Base-by-base conservation (phyloP, 495 filamentous ascomycete species). In the Podospora appendiculata region DNA sequence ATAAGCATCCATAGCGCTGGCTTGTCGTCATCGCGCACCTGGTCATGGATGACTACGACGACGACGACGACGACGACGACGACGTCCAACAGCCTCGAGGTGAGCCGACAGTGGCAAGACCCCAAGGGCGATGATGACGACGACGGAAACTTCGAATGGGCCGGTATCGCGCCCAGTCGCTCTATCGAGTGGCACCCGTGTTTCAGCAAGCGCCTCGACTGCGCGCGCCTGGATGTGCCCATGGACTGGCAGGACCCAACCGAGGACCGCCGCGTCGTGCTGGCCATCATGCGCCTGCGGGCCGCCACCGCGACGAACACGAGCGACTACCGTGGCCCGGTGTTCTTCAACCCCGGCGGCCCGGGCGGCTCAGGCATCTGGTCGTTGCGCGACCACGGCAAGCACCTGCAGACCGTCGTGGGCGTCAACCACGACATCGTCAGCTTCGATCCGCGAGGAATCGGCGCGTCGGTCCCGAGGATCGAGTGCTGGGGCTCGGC, bases 271-370 rank as follows among this genome's bases (percentile, higher is more conserved):
- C 63, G 65, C 17, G 75, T 71, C 12, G 51, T 65, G 4, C 54
- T 80, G 3, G 77, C 74, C 9, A 48, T 79, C 10, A 67, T 73
- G 11, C 68, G 73, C 19, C 66, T 74, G n/a, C 71, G 68, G 40
- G 74, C 77, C 6, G 59, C 64, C 4, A 60, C 47, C 4, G 4
- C 32, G 12, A 47, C 45, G 2, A 36, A 9, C 13, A 13, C 38
- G 7, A 36, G 46, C 46, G 16, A 40, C 32, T 70, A 71, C 33
- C 63, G 63, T n/a, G 77, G 77, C 4, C 70, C 76, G 0, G 60
- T 79, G 8, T 64, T 80, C 45, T 71, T 79, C 53, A 80, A 80
- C 56, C 77, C 77, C 14, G 73, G 77, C 18, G 77, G 77, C 6
- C 77, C 77, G 0, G 77, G 77, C 6, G 77, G 73, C 0, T 72